Percentiles rank a stretch among this genome's conserved stretches.
Conservation (phyloP, 805 yeast species). For the Ogataea wickerhamii region DNA sequence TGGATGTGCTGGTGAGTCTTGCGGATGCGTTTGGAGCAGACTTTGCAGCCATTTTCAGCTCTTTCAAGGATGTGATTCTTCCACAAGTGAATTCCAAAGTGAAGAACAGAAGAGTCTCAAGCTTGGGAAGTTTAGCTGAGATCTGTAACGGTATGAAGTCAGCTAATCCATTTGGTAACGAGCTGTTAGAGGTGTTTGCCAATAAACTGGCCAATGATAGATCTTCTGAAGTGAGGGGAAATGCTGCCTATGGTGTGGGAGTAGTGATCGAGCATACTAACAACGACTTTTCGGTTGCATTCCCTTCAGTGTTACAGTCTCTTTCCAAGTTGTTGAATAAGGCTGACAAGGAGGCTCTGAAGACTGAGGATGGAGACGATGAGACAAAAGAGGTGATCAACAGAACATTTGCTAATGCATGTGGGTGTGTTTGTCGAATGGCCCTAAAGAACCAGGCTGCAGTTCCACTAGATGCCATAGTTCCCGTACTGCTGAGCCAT, state of each 20-base stretch:
- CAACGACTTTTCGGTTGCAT: conserved; percentile 57
- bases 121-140: conserved; percentile 90
- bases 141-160: conserved; percentile 71
- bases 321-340: conserved; percentile 71
- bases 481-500: conserved; percentile 70
- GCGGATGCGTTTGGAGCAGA: conserved; percentile 76
- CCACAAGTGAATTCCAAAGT: conserved; percentile 58
- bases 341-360: conserved; percentile 66
- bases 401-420: conserved; percentile 88
- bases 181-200: conserved; percentile 66
- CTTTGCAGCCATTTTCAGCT: conserved; percentile 64
- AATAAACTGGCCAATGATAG: conserved; percentile 68
- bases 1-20: conserved; percentile 79
- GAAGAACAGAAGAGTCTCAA: conserved; percentile 71
- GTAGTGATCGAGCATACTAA: conserved; percentile 53
- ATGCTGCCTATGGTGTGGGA: conserved; percentile 96
- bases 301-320: conserved; percentile 63
- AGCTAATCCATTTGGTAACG: conserved; percentile 62
- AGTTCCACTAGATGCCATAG: conserved; percentile 73
- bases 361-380: conserved; percentile 64
- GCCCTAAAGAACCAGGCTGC: conserved; percentile 64
- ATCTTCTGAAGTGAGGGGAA: conserved; percentile 86
- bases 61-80: conserved; percentile 64
- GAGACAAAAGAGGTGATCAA: conserved; percentile 75
- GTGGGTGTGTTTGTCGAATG: conserved; percentile 96